Conservation (phyloP, 768 basidiomycete genomes). For the Russula compacta region DNA sequence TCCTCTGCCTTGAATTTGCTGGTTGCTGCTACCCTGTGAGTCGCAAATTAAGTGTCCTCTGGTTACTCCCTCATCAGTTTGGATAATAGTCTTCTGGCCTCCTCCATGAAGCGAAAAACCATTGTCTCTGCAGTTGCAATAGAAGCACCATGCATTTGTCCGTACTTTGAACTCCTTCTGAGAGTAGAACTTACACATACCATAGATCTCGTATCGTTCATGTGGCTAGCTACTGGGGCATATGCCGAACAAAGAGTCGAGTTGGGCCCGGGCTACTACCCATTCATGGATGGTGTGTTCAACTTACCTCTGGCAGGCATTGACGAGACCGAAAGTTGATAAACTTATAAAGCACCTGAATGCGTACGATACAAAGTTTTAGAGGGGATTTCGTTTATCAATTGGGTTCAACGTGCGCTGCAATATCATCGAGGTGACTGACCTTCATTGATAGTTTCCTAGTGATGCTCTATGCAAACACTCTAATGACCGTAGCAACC, state of each 20-base stretch:
- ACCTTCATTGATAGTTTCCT: neutral
- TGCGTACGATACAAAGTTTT: constrained; percentile 1
- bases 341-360: neutral
- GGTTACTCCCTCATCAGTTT: neutral
- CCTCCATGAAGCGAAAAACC: neutral
- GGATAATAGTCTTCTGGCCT: neutral
- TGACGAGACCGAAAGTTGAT: neutral
- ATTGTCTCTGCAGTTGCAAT: constrained; percentile 6
- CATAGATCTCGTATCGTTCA: constrained; percentile 2
- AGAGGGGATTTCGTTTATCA: constrained; percentile 7
- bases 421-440: neutral
- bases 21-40: neutral
- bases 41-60: neutral
- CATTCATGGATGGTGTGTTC: neutral
- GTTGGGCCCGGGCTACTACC: neutral
- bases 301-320: neutral
- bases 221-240: constrained; percentile 7
- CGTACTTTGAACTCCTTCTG: neutral
- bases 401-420: constrained; percentile 14
- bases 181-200: neutral
- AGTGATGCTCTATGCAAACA: constrained; percentile 17
- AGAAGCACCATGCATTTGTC: constrained; percentile 9
- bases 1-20: neutral
- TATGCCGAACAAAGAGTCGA: neutral
- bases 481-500: constrained; percentile 15